A percentile compares a stretch with the other conserved stretches of the same genome.
Conservation (phyloP, 129 eudicot genomes). For the Flaveria linearis region DNA sequence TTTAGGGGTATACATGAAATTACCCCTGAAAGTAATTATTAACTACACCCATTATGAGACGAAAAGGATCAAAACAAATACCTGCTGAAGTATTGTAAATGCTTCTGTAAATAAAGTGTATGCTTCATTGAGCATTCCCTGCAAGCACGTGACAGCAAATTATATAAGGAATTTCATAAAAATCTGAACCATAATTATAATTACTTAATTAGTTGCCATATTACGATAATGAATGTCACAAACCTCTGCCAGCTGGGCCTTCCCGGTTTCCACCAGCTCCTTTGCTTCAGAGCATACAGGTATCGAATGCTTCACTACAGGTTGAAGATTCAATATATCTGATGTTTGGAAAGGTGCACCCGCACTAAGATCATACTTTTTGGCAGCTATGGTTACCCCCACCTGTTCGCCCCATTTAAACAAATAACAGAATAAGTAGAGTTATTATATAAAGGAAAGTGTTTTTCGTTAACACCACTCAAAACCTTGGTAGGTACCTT, state of each 20-base stretch:
- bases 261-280: constrained; percentile 94
- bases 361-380: constrained; percentile 74
- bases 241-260: constrained; percentile 93
- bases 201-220: not conserved
- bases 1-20: not conserved
- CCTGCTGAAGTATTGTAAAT: constrained; percentile 94
- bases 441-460: not conserved
- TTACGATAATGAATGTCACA: not conserved
- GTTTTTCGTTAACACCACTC: not conserved
- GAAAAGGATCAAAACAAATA: constrained; percentile 7
- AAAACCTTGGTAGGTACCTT: constrained; percentile 52
- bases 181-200: not conserved
- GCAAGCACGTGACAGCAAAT: not conserved
- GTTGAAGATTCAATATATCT: constrained; percentile 79
- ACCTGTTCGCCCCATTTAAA: constrained; percentile 49
- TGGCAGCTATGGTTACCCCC: constrained; percentile 80
- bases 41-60: not conserved
- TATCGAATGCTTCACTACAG: constrained; percentile 88
- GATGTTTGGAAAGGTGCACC: constrained; percentile 69
- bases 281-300: constrained; percentile 91
- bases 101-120: constrained; percentile 87
- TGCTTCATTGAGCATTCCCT: constrained; percentile 97
- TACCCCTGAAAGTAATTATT: not conserved
- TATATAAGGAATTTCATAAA: not conserved
- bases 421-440: not conserved